Evolutionary conservation across 192 early-diverging fungal genomes (phyloP), one percentile per base, ranked within the genome.

Genomic region (Entomortierella parvispora): DNA sequence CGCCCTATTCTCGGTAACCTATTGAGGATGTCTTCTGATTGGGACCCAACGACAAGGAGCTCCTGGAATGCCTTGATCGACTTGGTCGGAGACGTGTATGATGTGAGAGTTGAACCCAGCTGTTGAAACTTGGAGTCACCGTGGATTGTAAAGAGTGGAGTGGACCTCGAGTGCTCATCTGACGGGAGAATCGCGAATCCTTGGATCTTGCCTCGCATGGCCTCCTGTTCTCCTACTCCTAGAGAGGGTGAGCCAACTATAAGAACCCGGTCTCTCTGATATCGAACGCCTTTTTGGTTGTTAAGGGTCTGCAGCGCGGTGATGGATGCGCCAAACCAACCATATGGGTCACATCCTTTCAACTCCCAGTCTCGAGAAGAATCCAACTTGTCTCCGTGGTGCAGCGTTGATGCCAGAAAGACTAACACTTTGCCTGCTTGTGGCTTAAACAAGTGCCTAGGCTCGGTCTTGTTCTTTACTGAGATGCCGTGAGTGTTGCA

Each of bases 131-230:
- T 81, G 49, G 26, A 26, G 26, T 69, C 64, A 15, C 80, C 80
- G 22, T 71, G 59, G 34, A 81, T 68, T 10, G 59, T 81, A 42
- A 81, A 81, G 34, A 56, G 28, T n/a, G 25, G 52, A 23, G 53
- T 47, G 9, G 71, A 29, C 17, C n/a, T 53, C 28, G 14, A 51
- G 1, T 4, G 31, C 9, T 8, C 34, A 17, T 52, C n/a, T 9
- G 26, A n/a, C 18, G 6, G 20, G 31, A 7, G 43, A 29, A 76
- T 61, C 22, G 65, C 32, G 55, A 86, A 89, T 20, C 72, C 88
- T 46, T 89, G 85, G 1, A 89, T 76, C 34, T 84, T 81, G 22
- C 88, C 88, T 10, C 80, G 69, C 62, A 89, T 77, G 17, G 66
- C 53, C 0, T 62, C 61, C 7, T 63, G 44, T 25, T 68, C 66